Percentiles rank a stretch among this genome's conserved stretches.
These are phyloP conservation scores for Yamadazyma ubonensis DNA, from an alignment of 805 yeast genomes.

Conservation along the genomic window DNA sequence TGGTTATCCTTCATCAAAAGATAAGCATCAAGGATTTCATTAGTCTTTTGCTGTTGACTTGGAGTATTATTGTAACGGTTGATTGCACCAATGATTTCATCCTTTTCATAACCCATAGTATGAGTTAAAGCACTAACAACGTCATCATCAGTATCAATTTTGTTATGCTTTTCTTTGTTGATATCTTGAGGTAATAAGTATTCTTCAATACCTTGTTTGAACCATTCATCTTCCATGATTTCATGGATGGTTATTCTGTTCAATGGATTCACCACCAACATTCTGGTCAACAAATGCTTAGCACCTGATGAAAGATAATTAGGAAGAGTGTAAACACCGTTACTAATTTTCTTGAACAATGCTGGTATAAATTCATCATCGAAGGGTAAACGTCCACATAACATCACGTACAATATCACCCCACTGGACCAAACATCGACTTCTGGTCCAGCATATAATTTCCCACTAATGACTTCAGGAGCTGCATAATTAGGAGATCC, in stretches of 20 bases:
- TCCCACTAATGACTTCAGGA: conserved; percentile 94
- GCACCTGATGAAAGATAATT: conserved; percentile 85
- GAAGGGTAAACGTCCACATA: conserved; percentile 92
- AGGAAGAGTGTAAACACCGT: conserved; percentile 91
- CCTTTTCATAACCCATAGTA: conserved; percentile 87
- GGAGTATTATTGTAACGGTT: conserved; percentile 38
- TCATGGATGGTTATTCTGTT: conserved; percentile 91
- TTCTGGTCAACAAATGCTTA: conserved; percentile 72
- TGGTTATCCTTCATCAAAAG: conserved; percentile 78
- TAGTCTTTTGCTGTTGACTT: conserved; percentile 33
- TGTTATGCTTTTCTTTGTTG: conserved; percentile 34
- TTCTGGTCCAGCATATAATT: conserved; percentile 95
- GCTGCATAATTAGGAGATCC: conserved; percentile 98
- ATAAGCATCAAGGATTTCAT: conserved; percentile 86
- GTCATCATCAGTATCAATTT: conserved; percentile 64
- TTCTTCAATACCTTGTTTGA: conserved; percentile 74
- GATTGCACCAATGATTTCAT: conserved; percentile 75
- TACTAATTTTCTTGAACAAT: conserved; percentile 84
- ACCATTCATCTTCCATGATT: conserved; percentile 94
- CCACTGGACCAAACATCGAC: conserved; percentile 99
- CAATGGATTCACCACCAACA: conserved; percentile 93
- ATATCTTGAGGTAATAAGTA: conserved; percentile 65
- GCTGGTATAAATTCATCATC: conserved; percentile 97
- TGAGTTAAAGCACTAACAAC: conserved; percentile 70
- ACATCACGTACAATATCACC: conserved; percentile 90